phyloP scores from a whole-genome alignment of 106 monocot genomes.

The Dioscorea dumetorum region DNA sequence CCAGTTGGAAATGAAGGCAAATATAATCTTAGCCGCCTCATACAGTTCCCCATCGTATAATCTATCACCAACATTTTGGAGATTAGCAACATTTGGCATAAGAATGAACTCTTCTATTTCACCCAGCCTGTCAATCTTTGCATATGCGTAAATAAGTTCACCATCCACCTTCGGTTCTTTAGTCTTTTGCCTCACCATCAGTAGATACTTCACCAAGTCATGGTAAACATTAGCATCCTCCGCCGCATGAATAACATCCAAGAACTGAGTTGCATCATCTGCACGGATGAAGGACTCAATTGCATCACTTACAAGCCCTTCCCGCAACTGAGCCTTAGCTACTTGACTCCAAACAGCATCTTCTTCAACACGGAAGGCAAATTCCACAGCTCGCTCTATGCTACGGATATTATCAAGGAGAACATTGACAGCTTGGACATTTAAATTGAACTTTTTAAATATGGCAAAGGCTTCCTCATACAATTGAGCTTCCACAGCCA shows the following conservation, averaged over 20 bases:
- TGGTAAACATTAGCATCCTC: conserved; percentile 80
- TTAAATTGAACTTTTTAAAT: conserved; percentile 96
- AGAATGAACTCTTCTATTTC: conserved; percentile 97
- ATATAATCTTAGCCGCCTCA: conserved; percentile 95
- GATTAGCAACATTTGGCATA: conserved; percentile 97
- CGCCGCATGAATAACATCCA: conserved; percentile 83
- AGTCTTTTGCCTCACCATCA: conserved; percentile 90
- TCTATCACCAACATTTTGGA: conserved; percentile 87
- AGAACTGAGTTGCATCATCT: conserved; percentile 85
- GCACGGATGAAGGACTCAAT: conserved; percentile 99
- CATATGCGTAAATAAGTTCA: conserved; percentile 92
- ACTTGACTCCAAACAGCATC: conserved; percentile 99
- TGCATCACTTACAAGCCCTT: conserved; percentile 92
- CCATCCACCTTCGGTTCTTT: conserved; percentile 92
- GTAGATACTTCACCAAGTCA: conserved; percentile 79
- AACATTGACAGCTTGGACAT: conserved; percentile 91
- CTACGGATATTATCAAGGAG: conserved; percentile 84
- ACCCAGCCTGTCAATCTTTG: conserved; percentile 80
- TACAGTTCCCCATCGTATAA: conserved; percentile 74
- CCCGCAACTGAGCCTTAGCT: conserved; percentile 86
- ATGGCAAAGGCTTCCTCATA: conserved; percentile 97
- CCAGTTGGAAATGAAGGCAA: conserved; percentile 95
- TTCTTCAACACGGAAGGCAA: conserved; percentile 97
- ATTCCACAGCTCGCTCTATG: conserved; percentile 90
- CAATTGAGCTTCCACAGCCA: conserved; percentile 85